Evolutionary conservation across 2,329 filamentous ascomycete species (phyloP), one percentile per base, ranked within the genome.

Genomic region (Paracamarosporium sp.): DNA sequence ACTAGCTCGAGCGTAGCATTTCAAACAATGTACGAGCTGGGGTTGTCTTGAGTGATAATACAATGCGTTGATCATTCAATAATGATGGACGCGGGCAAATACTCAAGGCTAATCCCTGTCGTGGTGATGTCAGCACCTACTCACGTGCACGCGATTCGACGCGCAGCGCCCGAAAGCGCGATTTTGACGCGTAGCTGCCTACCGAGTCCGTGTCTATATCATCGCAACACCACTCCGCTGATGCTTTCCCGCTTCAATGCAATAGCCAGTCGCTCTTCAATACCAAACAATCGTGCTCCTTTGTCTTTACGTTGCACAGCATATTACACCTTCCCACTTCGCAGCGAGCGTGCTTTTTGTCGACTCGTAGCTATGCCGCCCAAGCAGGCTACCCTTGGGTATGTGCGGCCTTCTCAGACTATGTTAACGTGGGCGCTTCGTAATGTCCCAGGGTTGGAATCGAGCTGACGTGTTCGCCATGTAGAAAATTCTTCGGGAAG

Each of bases 321-420:
- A 2, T 45, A 52, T 43, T 60, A 33, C 54, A 33, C 24, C 44
- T 54, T 38, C 41, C 50, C 53, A 46, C 40, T 36, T 50, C 56
- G 50, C 28, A 57, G 50, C 53, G 58, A 59, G 53, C 50, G 50
- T 45, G 22, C 59, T 38, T 50, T 51, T 36, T 50, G 55, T 47
- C 57, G 44, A 56, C 41, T 59, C n/a, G 59, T 59, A 66, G 61
- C 50, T 40, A 83, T 83, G 81, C 66, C 80, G 48, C 80, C 80
- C 20, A 93, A 91, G 75, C 92, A 96, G 80, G 88, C 90, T 70
- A 96, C 91, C 60, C 80, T 96, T 76, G 91, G 91, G 93, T 96
- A 95, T 80, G 92, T 94, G 62, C 89, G 86, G 78, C 80, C 88
- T 69, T 83, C 84, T 63, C 91, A 94, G 82, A 86, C 84, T 73